Evolutionary conservation across 805 yeast genomes (phyloP), one percentile per base, ranked within the genome.

Genomic region (Metschnikowia picachoensis): DNA sequence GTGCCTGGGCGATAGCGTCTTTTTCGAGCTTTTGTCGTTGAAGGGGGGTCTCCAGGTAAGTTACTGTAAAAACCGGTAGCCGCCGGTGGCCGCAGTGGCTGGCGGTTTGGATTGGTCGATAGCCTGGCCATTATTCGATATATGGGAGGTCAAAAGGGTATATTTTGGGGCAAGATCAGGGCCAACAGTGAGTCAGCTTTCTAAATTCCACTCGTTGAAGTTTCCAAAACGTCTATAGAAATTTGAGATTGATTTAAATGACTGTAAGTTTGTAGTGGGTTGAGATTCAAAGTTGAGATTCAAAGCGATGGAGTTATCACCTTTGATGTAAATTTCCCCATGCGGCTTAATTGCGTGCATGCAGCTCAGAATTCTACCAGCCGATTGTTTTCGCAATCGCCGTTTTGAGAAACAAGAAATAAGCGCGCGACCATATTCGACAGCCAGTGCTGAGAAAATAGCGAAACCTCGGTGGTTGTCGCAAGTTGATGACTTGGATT

Each of bases 1-100:
- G 83, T 79, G 13, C 90, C 89, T 0, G 88, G 87, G 42, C 72
- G 75, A 53, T 76, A 80, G 42, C 76, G 66, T 47, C 72, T 69
- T 39, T 59, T 57, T 11, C 60, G 47, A 12, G 58, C 55, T 2
- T 53, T 52, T 8, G 55, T 48, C 54, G 36, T 61, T 39, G 43
- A 52, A 46, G 60, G 73, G 17, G 82, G 80, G 53, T 78, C 83
- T 0, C 84, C 83, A 1, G 84, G 84, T 46, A 69, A 70, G 46
- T 78, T 78, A 57, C 76, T 65, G 54, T 64, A 57, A 20, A 73
- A 58, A 10, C 78, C 81, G 15, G 69, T 41, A 13, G 58, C 42
- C 44, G 61, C 36, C 28, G 52, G 32, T 3, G 43, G 46, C 8
- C 41, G 29, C 27, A 43, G n/a, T 8, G 48, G 12, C 13, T 30